Conservation (phyloP, 768 basidiomycete genomes). For the Megacollybia marginata region DNA sequence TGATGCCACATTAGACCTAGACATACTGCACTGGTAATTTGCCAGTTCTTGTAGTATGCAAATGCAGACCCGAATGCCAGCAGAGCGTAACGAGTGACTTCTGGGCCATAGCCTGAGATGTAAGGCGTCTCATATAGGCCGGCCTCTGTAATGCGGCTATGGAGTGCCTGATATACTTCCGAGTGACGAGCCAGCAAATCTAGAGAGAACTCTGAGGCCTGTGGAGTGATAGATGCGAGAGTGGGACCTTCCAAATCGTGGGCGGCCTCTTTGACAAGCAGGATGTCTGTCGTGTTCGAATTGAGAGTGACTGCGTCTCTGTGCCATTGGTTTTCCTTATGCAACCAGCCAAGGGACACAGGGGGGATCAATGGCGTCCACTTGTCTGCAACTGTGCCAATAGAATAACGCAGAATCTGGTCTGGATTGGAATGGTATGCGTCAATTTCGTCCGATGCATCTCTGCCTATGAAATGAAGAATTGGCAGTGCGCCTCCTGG, state of each 20-base stretch:
- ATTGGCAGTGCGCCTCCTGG: constrained; percentile 88
- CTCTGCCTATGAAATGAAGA: constrained; percentile 91
- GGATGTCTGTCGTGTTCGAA: constrained; percentile 42
- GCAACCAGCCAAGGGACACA: constrained; percentile 77
- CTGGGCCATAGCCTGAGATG: constrained; percentile 83
- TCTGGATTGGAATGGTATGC: constrained; percentile 72
- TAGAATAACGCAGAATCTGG: constrained; percentile 53
- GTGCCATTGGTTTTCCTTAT: constrained; percentile 53
- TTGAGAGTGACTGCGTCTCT: constrained; percentile 48
- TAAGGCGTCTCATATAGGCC: constrained; percentile 84
- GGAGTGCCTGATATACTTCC: constrained; percentile 73
- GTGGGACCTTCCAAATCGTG: constrained; percentile 22
- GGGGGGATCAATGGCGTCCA: constrained; percentile 86
- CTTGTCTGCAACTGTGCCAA: constrained; percentile 61
- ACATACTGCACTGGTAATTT: constrained; percentile 66
- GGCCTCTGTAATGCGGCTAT: constrained; percentile 62
- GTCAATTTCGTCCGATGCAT: constrained; percentile 91
- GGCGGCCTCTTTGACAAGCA: constrained; percentile 43
- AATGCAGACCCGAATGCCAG: constrained; percentile 54
- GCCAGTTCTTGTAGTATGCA: constrained; percentile 58
- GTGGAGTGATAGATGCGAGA: constrained; percentile 42
- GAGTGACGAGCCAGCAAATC: constrained; percentile 61
- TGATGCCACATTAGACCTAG: constrained; percentile 96
- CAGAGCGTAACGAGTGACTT: constrained; percentile 69
- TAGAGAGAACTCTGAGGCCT: constrained; percentile 46